Base-by-base conservation (phyloP, 192 early-diverging fungal genomes). In the Anaeromyces robustus region DNA sequence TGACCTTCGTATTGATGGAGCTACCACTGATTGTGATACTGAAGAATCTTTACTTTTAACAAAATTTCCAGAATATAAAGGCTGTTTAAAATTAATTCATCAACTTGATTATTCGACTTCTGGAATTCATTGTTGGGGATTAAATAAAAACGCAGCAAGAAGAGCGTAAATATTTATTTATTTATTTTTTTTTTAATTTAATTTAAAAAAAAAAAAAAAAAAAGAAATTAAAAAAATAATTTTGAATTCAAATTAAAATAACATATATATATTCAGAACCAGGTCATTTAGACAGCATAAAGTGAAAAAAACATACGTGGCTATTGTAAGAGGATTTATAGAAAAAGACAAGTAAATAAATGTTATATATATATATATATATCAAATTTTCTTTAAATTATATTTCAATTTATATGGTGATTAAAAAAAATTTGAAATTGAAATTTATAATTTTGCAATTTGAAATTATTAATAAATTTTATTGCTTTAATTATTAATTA, bases 51-150 rank as follows among this genome's bases (percentile, higher is more conserved):
- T 52, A 52, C 18, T 52, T 4, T 52, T 52, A 22, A 22, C 5
- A 52, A 18, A 13, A 52, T 52, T 22, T 52, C 43, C 43, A 22
- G 43, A 52, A 52, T 52, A 52, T 52, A 52, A 52, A 52, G 43
- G 43, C 18, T 86, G 85, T 77, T 52, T 87, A 14, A 80, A 83
- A 29, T 83, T 86, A 22, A 30, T 85, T 17, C 86, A 87, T 78
- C 86, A 87, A 79, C 79, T 87, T 18, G 86, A 87, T 81, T 84
- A 83, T 80, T 85, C 84, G 12, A 87, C 86, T 29, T 83, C 82
- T 14, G 86, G 86, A 7, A 80, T 87, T 19, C 84, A 87, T 78
- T 31, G 78, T 30, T 85, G 86, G 85, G 86, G 78, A 11, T 31
- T 84, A 28, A 68, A 30, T 37, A 80, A 39, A 52, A 30, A 77